Conservation (phyloP, 1,139 yeast species). For the Kluyveromyces sp. region DNA sequence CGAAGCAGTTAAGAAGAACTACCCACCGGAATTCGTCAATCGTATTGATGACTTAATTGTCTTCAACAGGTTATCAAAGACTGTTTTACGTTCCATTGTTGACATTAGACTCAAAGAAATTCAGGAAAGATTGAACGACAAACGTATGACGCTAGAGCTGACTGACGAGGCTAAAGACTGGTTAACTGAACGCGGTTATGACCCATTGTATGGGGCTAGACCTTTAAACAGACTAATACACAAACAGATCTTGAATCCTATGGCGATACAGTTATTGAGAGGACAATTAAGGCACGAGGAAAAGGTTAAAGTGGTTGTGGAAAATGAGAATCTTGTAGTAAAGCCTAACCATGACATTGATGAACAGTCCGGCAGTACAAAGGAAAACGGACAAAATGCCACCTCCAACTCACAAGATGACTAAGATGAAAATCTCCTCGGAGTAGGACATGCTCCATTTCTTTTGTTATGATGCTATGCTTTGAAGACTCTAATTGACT, state of each 20-base stretch:
- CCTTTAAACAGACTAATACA: conserved; percentile 89
- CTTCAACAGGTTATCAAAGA: conserved; percentile 78
- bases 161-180: conserved; percentile 61
- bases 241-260: conserved; percentile 72
- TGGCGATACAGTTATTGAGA: conserved; percentile 70
- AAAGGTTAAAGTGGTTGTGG: conserved; percentile 40
- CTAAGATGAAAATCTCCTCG: background rate
- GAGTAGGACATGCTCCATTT: too few species aligned
- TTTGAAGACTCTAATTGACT: background rate
- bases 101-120: conserved; percentile 78
- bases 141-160: conserved; percentile 62
- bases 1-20: conserved; percentile 59
- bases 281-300: conserved; percentile 74
- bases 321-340: conserved; percentile 23
- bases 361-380: background rate
- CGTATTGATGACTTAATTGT: conserved; percentile 87
- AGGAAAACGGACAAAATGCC: background rate
- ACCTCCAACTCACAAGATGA: background rate
- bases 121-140: conserved; percentile 67
- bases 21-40: conserved; percentile 92
- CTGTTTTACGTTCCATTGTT: conserved; percentile 67
- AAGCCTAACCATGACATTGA: conserved; percentile 26
- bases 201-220: conserved; percentile 88
- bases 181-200: conserved; percentile 82
- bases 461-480: too few species aligned